A percentile compares a stretch with the other conserved stretches of the same genome.
phyloP scores from a whole-genome alignment of 345 rosid genomes.

The Erysimum cheiranthoides region DNA sequence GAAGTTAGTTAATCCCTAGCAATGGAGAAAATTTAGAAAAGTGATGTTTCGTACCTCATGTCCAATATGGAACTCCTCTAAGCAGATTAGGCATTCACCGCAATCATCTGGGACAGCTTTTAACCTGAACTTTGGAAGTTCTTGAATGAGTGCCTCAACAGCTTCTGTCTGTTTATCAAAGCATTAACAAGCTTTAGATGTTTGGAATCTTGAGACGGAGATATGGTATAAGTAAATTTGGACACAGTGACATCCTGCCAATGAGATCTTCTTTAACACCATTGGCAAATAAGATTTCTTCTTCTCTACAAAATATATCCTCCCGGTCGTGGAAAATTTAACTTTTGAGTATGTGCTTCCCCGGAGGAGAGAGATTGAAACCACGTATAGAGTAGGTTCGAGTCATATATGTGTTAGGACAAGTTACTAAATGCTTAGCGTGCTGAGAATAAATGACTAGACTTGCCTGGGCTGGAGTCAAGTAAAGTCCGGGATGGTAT shows the following conservation, averaged over 20 bases:
- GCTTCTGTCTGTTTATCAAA: constrained; percentile 77
- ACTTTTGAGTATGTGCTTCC: constrained; percentile 1
- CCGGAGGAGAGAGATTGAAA: constrained; percentile 2
- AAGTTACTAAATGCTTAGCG: constrained; percentile 26
- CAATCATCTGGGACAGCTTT: constrained; percentile 98
- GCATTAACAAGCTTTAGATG: constrained; percentile 16
- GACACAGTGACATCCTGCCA: constrained; percentile 2
- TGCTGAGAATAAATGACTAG: constrained; percentile 11
- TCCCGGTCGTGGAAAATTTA: background rate
- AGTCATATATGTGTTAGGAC: constrained; percentile 17
- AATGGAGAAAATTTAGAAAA: background rate
- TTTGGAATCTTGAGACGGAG: constrained; percentile 12
- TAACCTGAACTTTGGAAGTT: constrained; percentile 92
- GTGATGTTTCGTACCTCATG: constrained; percentile 69
- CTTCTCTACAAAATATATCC: constrained; percentile 5
- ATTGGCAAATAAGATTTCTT: constrained; percentile 13
- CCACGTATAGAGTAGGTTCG: constrained; percentile 5
- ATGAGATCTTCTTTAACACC: constrained; percentile 22
- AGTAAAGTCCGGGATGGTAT: constrained; percentile 95
- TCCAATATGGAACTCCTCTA: constrained; percentile 88
- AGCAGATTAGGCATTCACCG: constrained; percentile 97
- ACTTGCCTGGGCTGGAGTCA: constrained; percentile 90
- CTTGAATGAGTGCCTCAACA: constrained; percentile 95
- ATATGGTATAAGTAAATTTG: constrained; percentile 9
- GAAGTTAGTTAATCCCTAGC: constrained; percentile 10